phyloP scores from a whole-genome alignment of 2,329 filamentous ascomycete species.

The Fusarium brevicatenulatum region DNA sequence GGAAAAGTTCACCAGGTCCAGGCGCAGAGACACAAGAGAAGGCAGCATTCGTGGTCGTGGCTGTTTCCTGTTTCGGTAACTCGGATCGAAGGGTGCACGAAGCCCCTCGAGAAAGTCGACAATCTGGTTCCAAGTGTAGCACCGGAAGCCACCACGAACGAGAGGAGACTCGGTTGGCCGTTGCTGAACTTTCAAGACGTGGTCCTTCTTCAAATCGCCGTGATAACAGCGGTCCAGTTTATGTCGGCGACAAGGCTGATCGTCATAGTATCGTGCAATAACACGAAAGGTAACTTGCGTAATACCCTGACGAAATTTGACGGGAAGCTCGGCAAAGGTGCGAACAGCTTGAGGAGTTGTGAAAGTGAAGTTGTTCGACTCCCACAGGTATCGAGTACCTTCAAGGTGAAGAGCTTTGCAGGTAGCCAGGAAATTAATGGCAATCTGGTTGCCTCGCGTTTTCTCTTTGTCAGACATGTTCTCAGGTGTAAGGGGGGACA shows the following conservation, averaged over 20 bases:
- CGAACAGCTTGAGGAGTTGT: conserved; percentile 62
- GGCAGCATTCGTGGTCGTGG: conserved; percentile 59
- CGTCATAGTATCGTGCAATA: conserved; percentile 66
- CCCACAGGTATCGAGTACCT: conserved; percentile 61
- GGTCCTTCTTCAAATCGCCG: conserved; percentile 53
- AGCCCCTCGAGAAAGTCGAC: conserved; percentile 63
- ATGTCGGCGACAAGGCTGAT: conserved; percentile 55
- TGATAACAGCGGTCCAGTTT: conserved; percentile 57
- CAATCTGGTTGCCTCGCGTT: conserved; percentile 58
- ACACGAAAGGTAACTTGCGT: conserved; percentile 61
- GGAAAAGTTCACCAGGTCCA: conserved; percentile 66
- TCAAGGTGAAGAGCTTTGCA: conserved; percentile 62
- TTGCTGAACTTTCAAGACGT: conserved; percentile 54
- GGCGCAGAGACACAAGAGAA: conserved; percentile 57
- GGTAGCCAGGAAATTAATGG: conserved; percentile 63
- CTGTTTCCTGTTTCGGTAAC: conserved; percentile 48
- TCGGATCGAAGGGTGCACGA: conserved; percentile 61
- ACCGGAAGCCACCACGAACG: conserved; percentile 62
- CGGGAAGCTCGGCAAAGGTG: conserved; percentile 59
- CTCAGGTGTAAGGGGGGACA: conserved; percentile 57
- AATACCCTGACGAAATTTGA: conserved; percentile 56
- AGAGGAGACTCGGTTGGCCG: conserved; percentile 58
- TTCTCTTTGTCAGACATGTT: conserved; percentile 58
- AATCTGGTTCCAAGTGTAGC: conserved; percentile 65
- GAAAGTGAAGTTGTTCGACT: conserved; percentile 64